Evolutionary conservation across 768 basidiomycete species (phyloP).

Genomic region (Dentipellis sp.): DNA sequence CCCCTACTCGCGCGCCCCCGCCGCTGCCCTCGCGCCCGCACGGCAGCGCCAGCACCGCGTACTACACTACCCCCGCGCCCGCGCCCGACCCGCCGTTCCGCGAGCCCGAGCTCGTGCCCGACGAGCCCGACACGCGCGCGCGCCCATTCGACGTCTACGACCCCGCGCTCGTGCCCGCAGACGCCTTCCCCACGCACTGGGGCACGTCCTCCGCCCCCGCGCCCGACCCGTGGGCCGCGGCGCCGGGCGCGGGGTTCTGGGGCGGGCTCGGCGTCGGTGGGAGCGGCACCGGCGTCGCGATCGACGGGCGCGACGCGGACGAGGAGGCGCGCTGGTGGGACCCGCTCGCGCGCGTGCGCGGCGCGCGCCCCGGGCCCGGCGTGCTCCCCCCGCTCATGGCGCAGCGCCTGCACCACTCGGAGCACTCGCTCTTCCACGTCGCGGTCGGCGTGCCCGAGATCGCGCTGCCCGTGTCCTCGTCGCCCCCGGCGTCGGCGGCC

Average conservation of each 20-base stretch:
- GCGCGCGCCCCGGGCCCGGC: conserved; percentile 58
- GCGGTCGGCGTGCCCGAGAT: conserved; percentile 29
- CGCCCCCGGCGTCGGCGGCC: conserved; percentile 16
- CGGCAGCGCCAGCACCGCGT: background rate
- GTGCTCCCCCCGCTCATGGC: conserved; percentile 61
- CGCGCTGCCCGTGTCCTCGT: conserved; percentile 16
- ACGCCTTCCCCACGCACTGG: conserved; percentile 8
- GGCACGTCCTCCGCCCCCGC: background rate
- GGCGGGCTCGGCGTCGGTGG: conserved; percentile 1
- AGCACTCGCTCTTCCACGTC: conserved; percentile 64
- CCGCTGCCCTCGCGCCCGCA: background rate
- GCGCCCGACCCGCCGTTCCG: conserved; percentile 11
- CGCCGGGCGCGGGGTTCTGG: background rate
- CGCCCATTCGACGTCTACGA: conserved; percentile 4
- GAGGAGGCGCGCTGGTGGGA: conserved; percentile 74
- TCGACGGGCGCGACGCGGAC: conserved; percentile 48
- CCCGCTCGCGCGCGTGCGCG: conserved; percentile 31
- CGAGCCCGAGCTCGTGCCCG: conserved; percentile 22
- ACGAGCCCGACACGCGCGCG: conserved; percentile 5
- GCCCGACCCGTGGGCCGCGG: background rate
- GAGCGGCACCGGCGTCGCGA: conserved; percentile 20
- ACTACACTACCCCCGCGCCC: background rate
- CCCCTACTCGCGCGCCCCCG: too few relatives aligned
- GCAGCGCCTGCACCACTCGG: conserved; percentile 59
- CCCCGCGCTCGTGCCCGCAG: conserved; percentile 4